Base-by-base conservation (phyloP, 805 yeast species). In the Pichia exigua region DNA sequence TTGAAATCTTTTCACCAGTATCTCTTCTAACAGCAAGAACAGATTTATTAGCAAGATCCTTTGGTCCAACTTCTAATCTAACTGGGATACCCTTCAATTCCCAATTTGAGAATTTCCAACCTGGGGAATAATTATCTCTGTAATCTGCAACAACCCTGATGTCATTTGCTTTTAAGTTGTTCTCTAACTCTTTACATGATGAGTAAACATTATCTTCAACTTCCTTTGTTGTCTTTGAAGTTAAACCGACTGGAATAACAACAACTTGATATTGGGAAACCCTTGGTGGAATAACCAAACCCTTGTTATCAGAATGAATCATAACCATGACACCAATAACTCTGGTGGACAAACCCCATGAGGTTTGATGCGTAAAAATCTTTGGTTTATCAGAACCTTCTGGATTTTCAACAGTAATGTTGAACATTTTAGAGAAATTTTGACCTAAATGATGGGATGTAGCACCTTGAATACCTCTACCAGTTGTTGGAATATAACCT, bases 391-490 rank as follows among this genome's bases (percentile, higher is more conserved):
- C 95, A 12, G 76, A 62, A 48, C 96, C 96, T 54, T 85, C 86
- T 60, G 99, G 99, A 70, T 89, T 87, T 74, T 94, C 99, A 48
- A 95, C 99, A 41, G 85, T 74, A 60, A 94, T 89, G 74, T 88
- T 85, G 74, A 94, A 94, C 99, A 94, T 94, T 75, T 91, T 92
- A 60, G 98, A 91, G 77, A 94, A 94, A 79, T 94, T 94, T 72
- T 89, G 95, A 61, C 99, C 99, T 68, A 94, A 77, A 68, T 91
- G 94, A 75, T 94, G 99, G 40, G 97, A 90, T 39, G 99, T 94
- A 55, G 92, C 99, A 72, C 98, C 99, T 75, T 94, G 99, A 62
- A 94, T 94, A 78, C 98, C 99, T 77, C 99, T 87, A 63, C 99
- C 99, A 51, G 98, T 94, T 56, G 97, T 87, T 61, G 97, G 96